Evolutionary conservation across 2,329 filamentous ascomycete genomes (phyloP), one percentile per base, ranked within the genome.

Genomic region (Penicillium sp.): DNA sequence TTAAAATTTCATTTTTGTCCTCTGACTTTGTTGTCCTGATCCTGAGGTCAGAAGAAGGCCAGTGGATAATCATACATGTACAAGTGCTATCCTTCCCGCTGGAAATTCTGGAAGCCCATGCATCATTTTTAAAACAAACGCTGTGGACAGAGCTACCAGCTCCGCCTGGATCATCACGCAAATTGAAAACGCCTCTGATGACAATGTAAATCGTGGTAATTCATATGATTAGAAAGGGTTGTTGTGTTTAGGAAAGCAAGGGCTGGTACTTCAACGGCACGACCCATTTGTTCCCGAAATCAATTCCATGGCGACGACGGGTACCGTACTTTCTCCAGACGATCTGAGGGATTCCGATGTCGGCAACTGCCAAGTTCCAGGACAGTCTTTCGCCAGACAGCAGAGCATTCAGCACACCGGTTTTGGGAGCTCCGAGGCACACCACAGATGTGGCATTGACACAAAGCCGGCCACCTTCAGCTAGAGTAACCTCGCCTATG

Each of bases 281-380:
- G 60, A 94, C 87, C 93, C 93, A 97, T 63, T 87, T 85, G 58
- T 87, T 86, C 25, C 91, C 91, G 79, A 97, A 97, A 67, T 92
- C 91, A 55, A 97, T 88, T 0, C 92, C 92, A 63, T 90, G 87
- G 21, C 92, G 85, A 50, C 91, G 85, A 70, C 89, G 87, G 5
- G 90, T 91, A 2, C 90, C 90, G 1, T 90, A 89, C 72, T 91
- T 91, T 69, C 88, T 88, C 89, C 92, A 95, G 4, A 92, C 90
- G 4, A 89, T 84, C 57, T 90, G 87, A 2, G 87, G 87, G 15
- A 97, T 84, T 0, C 94, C 93, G 63, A 97, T 88, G 71, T 99
- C 94, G 2, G 88, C 91, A 13, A 97, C 84, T 70, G 86, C 90
- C 1, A 97, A 78, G 52, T 88, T 85, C 92, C 92, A 96, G 5